Conservation (phyloP, 1,284 basidiomycete genomes). For the Trametes polyzona region DNA sequence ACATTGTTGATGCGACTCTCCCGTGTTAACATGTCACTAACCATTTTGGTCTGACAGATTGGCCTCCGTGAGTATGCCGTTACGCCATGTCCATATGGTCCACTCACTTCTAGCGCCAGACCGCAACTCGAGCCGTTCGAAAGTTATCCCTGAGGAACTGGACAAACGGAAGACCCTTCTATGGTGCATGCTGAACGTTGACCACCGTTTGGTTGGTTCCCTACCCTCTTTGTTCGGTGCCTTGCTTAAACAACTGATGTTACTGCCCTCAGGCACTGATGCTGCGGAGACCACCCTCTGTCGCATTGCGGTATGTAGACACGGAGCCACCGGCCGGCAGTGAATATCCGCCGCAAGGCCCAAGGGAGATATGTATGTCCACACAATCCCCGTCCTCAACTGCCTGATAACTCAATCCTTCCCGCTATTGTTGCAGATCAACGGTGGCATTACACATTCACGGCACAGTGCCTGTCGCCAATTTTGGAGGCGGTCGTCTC, state of each 20-base stretch:
- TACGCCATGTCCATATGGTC: neutral
- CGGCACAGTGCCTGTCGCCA: conserved; percentile 33
- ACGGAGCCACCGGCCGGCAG: conserved; percentile 29
- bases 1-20: conserved; percentile 10
- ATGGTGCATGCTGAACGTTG: conserved; percentile 60
- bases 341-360: conserved; percentile 21
- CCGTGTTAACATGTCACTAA: conserved; percentile 12
- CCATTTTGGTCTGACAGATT: conserved; percentile 44
- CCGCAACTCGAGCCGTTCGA: conserved; percentile 59
- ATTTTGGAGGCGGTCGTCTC: conserved; percentile 30
- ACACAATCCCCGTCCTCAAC: conserved; percentile 2
- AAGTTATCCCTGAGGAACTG: conserved; percentile 54
- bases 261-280: conserved; percentile 30
- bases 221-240: neutral
- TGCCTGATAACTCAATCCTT: neutral
- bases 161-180: conserved; percentile 58
- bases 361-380: conserved; percentile 21
- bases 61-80: conserved; percentile 52
- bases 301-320: conserved; percentile 34
- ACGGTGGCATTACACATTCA: conserved; percentile 37
- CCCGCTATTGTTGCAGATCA: conserved; percentile 27
- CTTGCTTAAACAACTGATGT: conserved; percentile 34
- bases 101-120: conserved; percentile 42
- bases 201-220: conserved; percentile 50
- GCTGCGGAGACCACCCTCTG: conserved; percentile 36